Conservation (phyloP, 1,284 basidiomycete species). For the Fomitopsis pinicola region DNA sequence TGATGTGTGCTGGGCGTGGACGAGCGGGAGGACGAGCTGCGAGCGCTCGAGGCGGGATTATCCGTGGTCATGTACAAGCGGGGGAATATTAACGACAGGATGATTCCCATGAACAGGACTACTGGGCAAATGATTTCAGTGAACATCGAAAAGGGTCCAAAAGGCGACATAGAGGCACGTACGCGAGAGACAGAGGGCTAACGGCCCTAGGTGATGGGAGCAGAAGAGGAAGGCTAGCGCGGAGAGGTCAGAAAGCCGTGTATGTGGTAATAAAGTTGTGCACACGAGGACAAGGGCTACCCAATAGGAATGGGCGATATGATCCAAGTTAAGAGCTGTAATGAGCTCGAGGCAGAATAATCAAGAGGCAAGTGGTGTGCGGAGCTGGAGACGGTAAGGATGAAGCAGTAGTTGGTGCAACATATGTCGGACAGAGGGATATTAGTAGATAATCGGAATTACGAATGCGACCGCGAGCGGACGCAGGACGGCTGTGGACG, state of each 20-base stretch:
- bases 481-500: not conserved
- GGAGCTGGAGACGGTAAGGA: conserved; percentile 7
- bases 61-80: conserved; percentile 27
- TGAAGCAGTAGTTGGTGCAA: not conserved
- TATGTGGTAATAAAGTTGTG: conserved; percentile 4
- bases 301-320: conserved; percentile 28
- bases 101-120: conserved; percentile 27
- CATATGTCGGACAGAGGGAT: conserved; percentile 1
- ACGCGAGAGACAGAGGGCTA: conserved; percentile 6
- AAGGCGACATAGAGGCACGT: conserved; percentile 10
- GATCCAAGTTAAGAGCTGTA: conserved; percentile 31
- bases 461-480: conserved; percentile 3
- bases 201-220: conserved; percentile 9
- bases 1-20: conserved; percentile 15
- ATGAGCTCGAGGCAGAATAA: conserved; percentile 10
- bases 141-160: not conserved
- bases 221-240: conserved; percentile 18
- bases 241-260: conserved; percentile 12
- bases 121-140: not conserved
- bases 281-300: conserved; percentile 11
- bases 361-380: conserved; percentile 5
- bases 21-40: conserved; percentile 22
- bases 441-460: not conserved
- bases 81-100: conserved; percentile 29
- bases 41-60: conserved; percentile 18